A percentile compares a stretch with the other conserved stretches of the same genome.
These are phyloP conservation scores for Pyrus pyrifolia DNA, from an alignment of 306 rosid species.

Conservation along the genomic window DNA sequence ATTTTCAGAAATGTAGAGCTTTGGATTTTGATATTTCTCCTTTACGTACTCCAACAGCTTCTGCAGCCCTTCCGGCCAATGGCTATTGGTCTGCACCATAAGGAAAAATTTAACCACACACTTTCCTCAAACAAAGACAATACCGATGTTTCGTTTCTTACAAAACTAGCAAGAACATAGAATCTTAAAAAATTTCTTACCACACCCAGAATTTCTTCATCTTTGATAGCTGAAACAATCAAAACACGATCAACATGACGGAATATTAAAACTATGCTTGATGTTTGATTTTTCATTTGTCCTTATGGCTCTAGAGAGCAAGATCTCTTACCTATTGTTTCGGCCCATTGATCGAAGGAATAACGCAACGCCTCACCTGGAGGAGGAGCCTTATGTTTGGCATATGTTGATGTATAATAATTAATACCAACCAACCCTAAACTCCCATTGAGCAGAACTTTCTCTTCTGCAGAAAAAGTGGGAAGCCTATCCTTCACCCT, in stretches of 20 bases:
- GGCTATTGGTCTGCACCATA: background rate
- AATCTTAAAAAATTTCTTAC: background rate
- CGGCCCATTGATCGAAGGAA: background rate
- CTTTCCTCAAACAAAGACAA: background rate
- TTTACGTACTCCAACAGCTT: slow-evolving; percentile 5
- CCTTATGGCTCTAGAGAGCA: background rate
- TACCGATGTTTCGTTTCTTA: too few species aligned
- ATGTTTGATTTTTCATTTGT: too few species aligned
- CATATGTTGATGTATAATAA: slow-evolving; percentile 25
- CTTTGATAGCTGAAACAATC: background rate
- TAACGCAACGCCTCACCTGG: background rate
- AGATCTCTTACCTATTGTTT: background rate
- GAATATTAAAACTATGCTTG: background rate
- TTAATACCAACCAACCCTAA: slow-evolving; percentile 26
- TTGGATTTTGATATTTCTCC: slow-evolving; percentile 9
- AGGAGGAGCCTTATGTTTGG: background rate
- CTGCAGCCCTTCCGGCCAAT: slow-evolving; percentile 25
- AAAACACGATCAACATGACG: background rate
- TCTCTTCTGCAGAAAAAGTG: slow-evolving; percentile 12
- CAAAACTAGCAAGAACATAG: background rate
- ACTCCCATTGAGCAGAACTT: slow-evolving; percentile 10
- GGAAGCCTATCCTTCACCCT: slow-evolving; percentile 31
- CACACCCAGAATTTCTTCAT: background rate
- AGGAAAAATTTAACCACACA: background rate
- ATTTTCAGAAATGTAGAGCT: slow-evolving; percentile 30